These are phyloP conservation scores for Neurospora sp. DNA, from an alignment of 495 filamentous ascomycete genomes.

Conservation along the genomic window DNA sequence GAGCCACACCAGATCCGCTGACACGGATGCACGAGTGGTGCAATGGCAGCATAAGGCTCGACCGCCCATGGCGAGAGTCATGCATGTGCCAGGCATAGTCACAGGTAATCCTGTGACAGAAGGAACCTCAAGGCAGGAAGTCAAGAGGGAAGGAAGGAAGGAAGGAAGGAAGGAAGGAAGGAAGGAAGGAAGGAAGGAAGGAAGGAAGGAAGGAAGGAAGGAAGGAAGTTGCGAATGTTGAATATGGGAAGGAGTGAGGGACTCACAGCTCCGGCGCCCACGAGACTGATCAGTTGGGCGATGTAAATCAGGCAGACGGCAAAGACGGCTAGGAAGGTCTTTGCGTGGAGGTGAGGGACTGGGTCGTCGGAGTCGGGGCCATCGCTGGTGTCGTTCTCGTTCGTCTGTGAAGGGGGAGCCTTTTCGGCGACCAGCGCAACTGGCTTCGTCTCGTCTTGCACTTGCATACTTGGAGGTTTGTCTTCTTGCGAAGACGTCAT, in stretches of 20 bases:
- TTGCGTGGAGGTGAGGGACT: slow-evolving; percentile 19
- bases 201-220: neutral
- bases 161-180: neutral
- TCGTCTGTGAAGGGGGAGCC: neutral
- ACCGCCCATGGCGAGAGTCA: too few relatives aligned
- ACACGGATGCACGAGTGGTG: too few relatives aligned
- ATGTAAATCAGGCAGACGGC: slow-evolving; percentile 26
- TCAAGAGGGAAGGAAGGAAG: neutral
- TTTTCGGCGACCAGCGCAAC: neutral
- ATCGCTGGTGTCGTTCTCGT: neutral
- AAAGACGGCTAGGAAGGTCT: slow-evolving; percentile 20
- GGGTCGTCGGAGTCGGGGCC: slow-evolving; percentile 1
- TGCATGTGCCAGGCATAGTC: too few relatives aligned
- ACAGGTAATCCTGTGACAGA: too few relatives aligned
- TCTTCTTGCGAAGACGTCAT: neutral
- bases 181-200: neutral
- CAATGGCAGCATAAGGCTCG: too few relatives aligned
- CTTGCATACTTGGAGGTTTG: neutral
- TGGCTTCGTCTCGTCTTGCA: neutral
- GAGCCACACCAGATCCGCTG: too few relatives aligned
- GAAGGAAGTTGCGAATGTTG: neutral
- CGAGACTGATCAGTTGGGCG: slow-evolving; percentile 18
- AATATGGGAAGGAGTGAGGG: neutral
- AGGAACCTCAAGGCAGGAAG: too few relatives aligned
- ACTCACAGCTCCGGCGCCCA: slow-evolving; percentile 26